Percentiles rank a stretch among this genome's conserved stretches.
These are phyloP conservation scores for Starmerella ratchasimensis DNA, from an alignment of 805 yeast species.

Conservation along the genomic window DNA sequence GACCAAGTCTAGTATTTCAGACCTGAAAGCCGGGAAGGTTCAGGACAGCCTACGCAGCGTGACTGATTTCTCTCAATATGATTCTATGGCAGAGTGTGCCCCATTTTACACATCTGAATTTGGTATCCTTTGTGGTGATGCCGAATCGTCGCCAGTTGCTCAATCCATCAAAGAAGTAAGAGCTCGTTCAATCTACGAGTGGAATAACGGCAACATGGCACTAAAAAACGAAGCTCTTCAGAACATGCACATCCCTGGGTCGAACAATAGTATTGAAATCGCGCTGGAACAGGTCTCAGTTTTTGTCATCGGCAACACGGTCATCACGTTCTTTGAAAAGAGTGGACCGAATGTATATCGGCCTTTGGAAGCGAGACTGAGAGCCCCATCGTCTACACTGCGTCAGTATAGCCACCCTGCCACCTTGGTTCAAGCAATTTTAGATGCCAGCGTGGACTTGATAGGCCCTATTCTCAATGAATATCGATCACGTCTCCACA, in stretches of 20 bases:
- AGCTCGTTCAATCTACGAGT: slow-evolving; percentile 18
- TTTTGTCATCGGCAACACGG: slow-evolving; percentile 34
- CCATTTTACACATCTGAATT: slow-evolving; percentile 11
- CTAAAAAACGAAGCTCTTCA: slow-evolving; percentile 11
- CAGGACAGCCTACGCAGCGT: no score
- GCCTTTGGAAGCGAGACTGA: slow-evolving; percentile 38
- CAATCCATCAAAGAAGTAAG: slow-evolving; percentile 5
- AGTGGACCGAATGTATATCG: slow-evolving; percentile 40
- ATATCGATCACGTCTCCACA: slow-evolving; percentile 35
- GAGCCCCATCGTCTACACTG: slow-evolving; percentile 34
- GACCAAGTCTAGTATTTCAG: neutral
- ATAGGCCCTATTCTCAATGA: slow-evolving; percentile 41
- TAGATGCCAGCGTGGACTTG: slow-evolving; percentile 43
- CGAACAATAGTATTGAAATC: slow-evolving; percentile 28
- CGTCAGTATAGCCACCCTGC: slow-evolving; percentile 41
- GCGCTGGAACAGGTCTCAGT: slow-evolving; percentile 46
- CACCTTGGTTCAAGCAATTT: slow-evolving; percentile 38
- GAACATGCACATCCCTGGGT: slow-evolving; percentile 13
- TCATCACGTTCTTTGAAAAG: slow-evolving; percentile 45
- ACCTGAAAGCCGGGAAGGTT: neutral
- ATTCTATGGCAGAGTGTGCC: slow-evolving; percentile 6
- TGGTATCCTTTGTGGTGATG: slow-evolving; percentile 11
- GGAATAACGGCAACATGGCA: slow-evolving; percentile 16
- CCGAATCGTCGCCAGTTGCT: slow-evolving; percentile 9
- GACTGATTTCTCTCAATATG: no score